These are phyloP conservation scores for Ophiosphaerella narmari DNA, from an alignment of 2,329 filamentous ascomycete genomes.

Conservation along the genomic window DNA sequence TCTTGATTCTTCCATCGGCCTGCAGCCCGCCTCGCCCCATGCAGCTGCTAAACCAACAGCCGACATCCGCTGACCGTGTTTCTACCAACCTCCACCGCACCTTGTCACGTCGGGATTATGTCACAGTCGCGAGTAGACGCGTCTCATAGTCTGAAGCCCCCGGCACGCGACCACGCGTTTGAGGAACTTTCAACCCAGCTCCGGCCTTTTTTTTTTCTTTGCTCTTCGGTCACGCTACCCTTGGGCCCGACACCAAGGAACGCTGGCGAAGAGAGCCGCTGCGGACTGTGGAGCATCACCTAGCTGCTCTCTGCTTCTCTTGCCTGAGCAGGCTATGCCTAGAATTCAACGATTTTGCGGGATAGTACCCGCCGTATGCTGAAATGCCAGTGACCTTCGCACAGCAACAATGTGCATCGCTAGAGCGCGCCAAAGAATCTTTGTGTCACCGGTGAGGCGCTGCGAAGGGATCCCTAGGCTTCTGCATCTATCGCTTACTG, in stretches of 20 bases:
- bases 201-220: constrained; percentile 17
- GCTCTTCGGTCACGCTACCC: constrained; percentile 10
- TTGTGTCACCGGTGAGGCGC: constrained; percentile 22
- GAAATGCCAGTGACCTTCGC: constrained; percentile 18
- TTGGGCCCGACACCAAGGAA: constrained; percentile 20
- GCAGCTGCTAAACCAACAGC: constrained; percentile 37
- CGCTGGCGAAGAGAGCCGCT: constrained; percentile 25
- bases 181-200: constrained; percentile 27
- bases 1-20: constrained; percentile 19
- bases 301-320: constrained; percentile 7
- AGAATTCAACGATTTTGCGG: constrained; percentile 29
- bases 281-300: constrained; percentile 26
- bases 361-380: constrained; percentile 24
- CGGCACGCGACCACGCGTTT: constrained; percentile 36
- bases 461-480: constrained; percentile 21
- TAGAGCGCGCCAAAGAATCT: constrained; percentile 13
- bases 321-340: constrained; percentile 31
- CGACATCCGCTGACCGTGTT: constrained; percentile 31
- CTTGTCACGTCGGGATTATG: constrained; percentile 30
- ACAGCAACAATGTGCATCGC: constrained; percentile 18
- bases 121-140: constrained; percentile 41
- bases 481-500: constrained; percentile 26
- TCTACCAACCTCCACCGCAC: constrained; percentile 26
- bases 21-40: constrained; percentile 14
- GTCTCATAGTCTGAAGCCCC: constrained; percentile 35